Conservation (phyloP, 2,329 filamentous ascomycete genomes). For the Gnomoniopsis sp. region DNA sequence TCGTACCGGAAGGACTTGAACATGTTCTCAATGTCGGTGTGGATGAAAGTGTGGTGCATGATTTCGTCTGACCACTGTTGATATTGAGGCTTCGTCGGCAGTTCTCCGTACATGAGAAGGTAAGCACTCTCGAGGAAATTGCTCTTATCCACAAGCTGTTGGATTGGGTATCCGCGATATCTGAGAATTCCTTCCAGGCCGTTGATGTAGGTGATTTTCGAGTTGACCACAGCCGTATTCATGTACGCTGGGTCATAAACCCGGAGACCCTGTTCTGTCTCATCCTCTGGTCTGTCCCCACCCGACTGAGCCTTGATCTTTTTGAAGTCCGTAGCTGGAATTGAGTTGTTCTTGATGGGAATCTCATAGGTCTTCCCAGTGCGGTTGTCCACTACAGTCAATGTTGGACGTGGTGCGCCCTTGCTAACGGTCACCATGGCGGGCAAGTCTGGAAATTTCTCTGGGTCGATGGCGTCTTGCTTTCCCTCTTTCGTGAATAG, state of each 20-base stretch:
- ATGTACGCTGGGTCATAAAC: slow-evolving; percentile 51
- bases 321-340: slow-evolving; percentile 49
- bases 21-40: slow-evolving; percentile 47
- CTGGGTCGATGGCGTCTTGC: no score
- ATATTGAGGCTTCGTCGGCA: slow-evolving; percentile 41
- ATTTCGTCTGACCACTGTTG: slow-evolving; percentile 42
- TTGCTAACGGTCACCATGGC: slow-evolving; percentile 27
- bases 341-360: slow-evolving; percentile 46
- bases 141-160: slow-evolving; percentile 46
- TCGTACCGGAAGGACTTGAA: slow-evolving; percentile 50
- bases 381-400: slow-evolving; percentile 47
- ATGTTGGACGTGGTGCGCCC: slow-evolving; percentile 25
- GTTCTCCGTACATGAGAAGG: slow-evolving; percentile 49
- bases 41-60: slow-evolving; percentile 49
- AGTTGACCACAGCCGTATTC: slow-evolving; percentile 49
- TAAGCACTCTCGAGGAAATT: slow-evolving; percentile 48
- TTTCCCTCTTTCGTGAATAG: no score
- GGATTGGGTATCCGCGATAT: slow-evolving; percentile 50
- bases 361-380: slow-evolving; percentile 46
- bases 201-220: slow-evolving; percentile 50
- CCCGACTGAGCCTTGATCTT: slow-evolving; percentile 38
- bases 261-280: slow-evolving; percentile 45
- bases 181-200: slow-evolving; percentile 48
- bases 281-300: slow-evolving; percentile 37
- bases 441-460: neutral